phyloP scores from a whole-genome alignment of 2,329 filamentous ascomycete species.

The Exophiala bonariae region DNA sequence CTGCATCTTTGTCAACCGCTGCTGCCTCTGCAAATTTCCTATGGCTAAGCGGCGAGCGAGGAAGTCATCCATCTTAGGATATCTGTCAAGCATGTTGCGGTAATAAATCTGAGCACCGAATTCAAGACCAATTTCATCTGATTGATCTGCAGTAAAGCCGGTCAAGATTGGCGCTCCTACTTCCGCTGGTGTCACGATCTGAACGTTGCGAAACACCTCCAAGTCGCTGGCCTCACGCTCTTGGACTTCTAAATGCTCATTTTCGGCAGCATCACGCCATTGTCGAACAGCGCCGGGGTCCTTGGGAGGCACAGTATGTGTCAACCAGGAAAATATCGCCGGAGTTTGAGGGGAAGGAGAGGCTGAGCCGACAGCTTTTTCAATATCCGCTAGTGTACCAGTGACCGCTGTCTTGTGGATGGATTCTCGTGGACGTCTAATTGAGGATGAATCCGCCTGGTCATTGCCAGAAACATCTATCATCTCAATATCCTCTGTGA shows the following conservation, averaged over 20 bases:
- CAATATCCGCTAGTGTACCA: background rate
- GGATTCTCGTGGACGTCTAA: background rate
- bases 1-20: background rate
- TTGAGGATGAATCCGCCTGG: background rate
- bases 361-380: too few species aligned
- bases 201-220: slow-evolving; percentile 2
- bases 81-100: slow-evolving; percentile 20
- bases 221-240: background rate
- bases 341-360: too few species aligned
- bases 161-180: background rate
- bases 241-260: background rate
- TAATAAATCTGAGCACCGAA: slow-evolving; percentile 20
- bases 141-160: background rate
- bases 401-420: background rate
- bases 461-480: background rate
- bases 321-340: slow-evolving; percentile 1
- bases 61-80: slow-evolving; percentile 8
- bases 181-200: slow-evolving; percentile 1
- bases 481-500: background rate
- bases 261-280: background rate
- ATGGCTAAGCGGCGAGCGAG: slow-evolving; percentile 13
- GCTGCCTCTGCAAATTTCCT: background rate
- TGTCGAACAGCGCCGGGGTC: background rate
- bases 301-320: background rate
- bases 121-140: background rate